Evolutionary conservation across 169 alveolate genomes (phyloP).

Genomic region (Plasmodium cynomolgi): DNA sequence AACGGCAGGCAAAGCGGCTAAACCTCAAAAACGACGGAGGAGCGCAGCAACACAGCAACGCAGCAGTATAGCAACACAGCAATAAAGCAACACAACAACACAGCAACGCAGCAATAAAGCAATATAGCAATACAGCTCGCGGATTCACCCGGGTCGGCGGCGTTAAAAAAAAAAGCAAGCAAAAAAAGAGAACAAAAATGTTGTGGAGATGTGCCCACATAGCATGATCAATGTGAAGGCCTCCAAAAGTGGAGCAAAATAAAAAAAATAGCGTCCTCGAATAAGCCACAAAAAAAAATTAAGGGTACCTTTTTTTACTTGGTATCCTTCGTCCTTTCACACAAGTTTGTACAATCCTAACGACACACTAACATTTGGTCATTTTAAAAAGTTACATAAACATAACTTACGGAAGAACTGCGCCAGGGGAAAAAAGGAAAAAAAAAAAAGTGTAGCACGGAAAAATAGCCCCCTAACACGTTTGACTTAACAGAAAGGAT

Average conservation of each 20-base stretch:
- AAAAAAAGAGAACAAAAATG: not conserved
- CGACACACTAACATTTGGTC: not conserved
- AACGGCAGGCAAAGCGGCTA: not conserved
- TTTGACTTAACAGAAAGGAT: not conserved
- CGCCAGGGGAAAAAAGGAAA: not conserved
- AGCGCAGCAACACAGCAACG: not conserved
- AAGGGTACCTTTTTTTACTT: not conserved
- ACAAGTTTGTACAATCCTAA: not conserved
- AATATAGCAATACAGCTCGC: not conserved
- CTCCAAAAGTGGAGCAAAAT: not conserved
- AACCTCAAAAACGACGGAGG: not conserved
- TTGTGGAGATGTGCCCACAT: not conserved
- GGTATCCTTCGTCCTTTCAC: not conserved
- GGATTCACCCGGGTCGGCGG: not conserved
- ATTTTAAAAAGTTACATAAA: not conserved
- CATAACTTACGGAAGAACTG: not conserved
- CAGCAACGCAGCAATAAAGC: too few species aligned
- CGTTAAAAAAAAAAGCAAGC: not conserved
- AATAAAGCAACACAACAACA: not conserved
- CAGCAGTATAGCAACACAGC: not conserved
- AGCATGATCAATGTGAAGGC: not conserved
- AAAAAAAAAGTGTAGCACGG: not conserved
- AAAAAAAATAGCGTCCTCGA: not conserved
- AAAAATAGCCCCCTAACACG: not conserved
- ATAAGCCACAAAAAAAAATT: not conserved